phyloP scores from a whole-genome alignment of 805 yeast species.

The Candida nanaspora region DNA sequence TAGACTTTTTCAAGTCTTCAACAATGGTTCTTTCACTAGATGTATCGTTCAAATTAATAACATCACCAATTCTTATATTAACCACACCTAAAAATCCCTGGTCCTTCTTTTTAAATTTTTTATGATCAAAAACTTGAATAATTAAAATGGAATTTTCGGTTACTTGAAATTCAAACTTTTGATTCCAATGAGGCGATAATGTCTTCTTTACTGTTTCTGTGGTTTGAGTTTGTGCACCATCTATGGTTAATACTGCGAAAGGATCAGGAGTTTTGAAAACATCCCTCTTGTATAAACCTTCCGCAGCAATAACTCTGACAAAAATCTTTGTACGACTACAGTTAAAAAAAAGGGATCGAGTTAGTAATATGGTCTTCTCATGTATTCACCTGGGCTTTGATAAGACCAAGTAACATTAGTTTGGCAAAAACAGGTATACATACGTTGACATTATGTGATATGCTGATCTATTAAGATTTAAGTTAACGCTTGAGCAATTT shows the following conservation, averaged over 20 bases:
- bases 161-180: conserved; percentile 71
- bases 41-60: conserved; percentile 52
- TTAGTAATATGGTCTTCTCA: too few relatives aligned
- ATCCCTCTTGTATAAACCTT: conserved; percentile 90
- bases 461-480: neutral
- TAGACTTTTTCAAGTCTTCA: conserved; percentile 83
- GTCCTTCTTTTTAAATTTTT: conserved; percentile 95
- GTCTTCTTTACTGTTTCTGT: conserved; percentile 93
- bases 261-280: conserved; percentile 97
- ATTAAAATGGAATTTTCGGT: conserved; percentile 79
- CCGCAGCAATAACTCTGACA: conserved; percentile 89
- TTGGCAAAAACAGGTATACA: too few relatives aligned
- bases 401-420: too few relatives aligned
- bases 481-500: neutral
- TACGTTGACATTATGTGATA: neutral
- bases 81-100: conserved; percentile 98
- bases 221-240: conserved; percentile 92
- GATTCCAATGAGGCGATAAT: conserved; percentile 97
- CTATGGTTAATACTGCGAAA: conserved; percentile 95
- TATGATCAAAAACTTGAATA: conserved; percentile 93
- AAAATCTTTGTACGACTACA: conserved; percentile 30
- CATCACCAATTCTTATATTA: conserved; percentile 84
- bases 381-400: too few relatives aligned
- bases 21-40: conserved; percentile 79
- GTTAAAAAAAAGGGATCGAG: neutral